Evolutionary conservation across 768 basidiomycete species (phyloP).

Genomic region (Sporobolomyces roseus): DNA sequence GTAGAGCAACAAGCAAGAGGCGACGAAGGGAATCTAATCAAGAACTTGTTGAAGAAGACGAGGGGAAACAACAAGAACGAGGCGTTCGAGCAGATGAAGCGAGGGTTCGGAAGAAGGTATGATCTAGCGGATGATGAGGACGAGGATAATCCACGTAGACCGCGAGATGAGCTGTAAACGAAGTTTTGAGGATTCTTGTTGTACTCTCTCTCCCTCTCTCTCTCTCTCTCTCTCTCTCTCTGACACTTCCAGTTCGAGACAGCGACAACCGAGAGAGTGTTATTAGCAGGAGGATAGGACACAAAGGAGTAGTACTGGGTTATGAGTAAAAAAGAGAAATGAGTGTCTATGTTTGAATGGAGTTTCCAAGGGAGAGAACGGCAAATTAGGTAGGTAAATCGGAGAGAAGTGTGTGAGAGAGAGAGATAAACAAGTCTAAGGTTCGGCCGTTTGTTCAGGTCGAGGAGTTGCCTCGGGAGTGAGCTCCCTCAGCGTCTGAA

Average conservation of each 20-base stretch:
- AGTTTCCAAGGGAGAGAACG: no score
- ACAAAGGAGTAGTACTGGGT: no score
- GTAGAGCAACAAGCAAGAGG: neutral
- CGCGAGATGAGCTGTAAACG: constrained; percentile 22
- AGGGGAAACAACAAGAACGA: constrained; percentile 10
- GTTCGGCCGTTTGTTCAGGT: neutral
- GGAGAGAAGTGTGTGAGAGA: neutral
- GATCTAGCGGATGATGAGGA: constrained; percentile 5
- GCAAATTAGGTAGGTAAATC: no score
- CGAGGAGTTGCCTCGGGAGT: neutral
- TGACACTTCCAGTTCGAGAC: neutral
- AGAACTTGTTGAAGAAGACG: neutral
- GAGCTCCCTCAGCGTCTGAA: constrained; percentile 1
- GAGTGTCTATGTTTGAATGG: neutral
- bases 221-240: neutral
- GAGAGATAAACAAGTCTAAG: no score
- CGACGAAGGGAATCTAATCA: neutral
- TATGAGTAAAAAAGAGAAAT: neutral
- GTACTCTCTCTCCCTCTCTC: neutral
- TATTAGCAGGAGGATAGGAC: neutral
- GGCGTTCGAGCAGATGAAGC: constrained; percentile 21
- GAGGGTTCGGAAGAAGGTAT: constrained; percentile 16
- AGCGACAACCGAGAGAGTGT: neutral
- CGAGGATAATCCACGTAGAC: neutral
- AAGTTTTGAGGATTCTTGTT: no score